phyloP scores from a whole-genome alignment of 495 filamentous ascomycete genomes.

The Hyaloscypha hepaticicola region DNA sequence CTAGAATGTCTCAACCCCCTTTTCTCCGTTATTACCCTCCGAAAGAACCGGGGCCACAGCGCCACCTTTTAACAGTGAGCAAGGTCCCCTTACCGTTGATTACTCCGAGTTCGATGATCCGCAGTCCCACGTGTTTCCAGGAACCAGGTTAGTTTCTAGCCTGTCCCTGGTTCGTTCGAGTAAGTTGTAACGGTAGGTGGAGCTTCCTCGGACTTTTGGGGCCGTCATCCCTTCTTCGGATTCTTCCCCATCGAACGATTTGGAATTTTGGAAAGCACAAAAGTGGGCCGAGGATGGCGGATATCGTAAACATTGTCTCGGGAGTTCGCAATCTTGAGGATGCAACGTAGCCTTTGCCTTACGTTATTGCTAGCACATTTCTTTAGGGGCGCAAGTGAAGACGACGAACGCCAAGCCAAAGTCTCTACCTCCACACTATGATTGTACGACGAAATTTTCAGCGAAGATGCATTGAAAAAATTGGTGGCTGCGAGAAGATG shows the following conservation, averaged over 20 bases:
- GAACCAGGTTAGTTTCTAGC: not conserved
- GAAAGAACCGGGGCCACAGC: not conserved
- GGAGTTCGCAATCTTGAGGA: not conserved
- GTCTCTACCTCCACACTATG: too few species aligned
- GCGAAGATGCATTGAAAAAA: too few species aligned
- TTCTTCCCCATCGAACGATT: too few species aligned
- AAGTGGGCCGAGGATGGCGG: not conserved
- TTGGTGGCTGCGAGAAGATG: too few species aligned
- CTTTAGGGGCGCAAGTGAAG: too few species aligned
- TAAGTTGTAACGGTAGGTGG: not conserved
- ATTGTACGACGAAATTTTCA: too few species aligned
- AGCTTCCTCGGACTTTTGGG: not conserved
- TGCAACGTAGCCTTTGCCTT: conserved; percentile 1
- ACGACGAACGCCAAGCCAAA: too few species aligned
- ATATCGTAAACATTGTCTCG: not conserved
- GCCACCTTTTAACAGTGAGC: not conserved
- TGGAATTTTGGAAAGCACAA: not conserved
- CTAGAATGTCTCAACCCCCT: conserved; percentile 4
- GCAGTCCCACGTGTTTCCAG: not conserved
- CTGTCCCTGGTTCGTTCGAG: not conserved
- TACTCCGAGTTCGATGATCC: not conserved
- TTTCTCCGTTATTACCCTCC: not conserved
- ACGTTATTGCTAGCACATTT: too few species aligned
- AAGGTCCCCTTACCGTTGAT: not conserved
- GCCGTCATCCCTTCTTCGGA: not conserved